Percentiles rank a stretch among this genome's conserved stretches.
phyloP scores from a whole-genome alignment of 441 rosid genomes.

The Sinapis alba region DNA sequence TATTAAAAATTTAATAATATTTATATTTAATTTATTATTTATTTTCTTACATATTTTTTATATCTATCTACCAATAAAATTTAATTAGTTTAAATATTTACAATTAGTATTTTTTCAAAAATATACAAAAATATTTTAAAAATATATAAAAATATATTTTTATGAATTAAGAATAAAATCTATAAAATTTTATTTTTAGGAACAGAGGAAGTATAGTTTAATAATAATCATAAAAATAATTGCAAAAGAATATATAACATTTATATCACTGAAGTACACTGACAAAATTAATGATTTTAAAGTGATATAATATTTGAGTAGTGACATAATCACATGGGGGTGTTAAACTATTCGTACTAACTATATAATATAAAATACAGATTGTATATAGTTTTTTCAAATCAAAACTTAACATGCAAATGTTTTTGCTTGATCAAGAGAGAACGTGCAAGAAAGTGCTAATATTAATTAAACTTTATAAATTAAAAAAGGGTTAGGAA shows the following conservation, averaged over 20 bases:
- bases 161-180: no score
- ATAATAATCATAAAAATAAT: no score
- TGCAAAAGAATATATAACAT: neutral
- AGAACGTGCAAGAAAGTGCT: constrained; percentile 39
- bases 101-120: no score
- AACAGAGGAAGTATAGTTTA: no score
- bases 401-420: constrained; percentile 5
- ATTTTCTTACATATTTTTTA: no score
- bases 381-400: neutral
- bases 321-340: constrained; percentile 30
- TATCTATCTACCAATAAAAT: no score
- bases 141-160: no score
- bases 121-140: no score
- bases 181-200: no score
- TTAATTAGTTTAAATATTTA: no score
- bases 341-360: constrained; percentile 12
- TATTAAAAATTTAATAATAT: no score
- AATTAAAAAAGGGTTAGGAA: neutral
- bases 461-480: neutral
- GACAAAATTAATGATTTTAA: neutral
- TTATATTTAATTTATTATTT: no score
- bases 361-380: neutral
- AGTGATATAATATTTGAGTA: neutral
- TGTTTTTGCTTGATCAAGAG: constrained; percentile 25
- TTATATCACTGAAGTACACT: constrained; percentile 5